phyloP scores from a whole-genome alignment of 2,329 filamentous ascomycete genomes.

The Penicillium digitatum region DNA sequence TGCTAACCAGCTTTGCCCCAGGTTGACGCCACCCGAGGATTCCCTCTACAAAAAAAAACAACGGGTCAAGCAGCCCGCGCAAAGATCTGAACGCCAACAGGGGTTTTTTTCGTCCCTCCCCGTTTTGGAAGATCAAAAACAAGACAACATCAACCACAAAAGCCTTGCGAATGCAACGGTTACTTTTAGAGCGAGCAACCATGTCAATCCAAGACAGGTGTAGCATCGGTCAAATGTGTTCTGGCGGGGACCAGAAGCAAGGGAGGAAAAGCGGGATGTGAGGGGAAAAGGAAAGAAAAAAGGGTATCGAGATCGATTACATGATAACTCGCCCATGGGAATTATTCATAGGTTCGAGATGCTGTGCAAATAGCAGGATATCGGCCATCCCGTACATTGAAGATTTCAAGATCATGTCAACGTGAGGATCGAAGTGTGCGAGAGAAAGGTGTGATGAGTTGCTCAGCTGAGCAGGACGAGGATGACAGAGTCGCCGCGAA shows the following conservation, averaged over 20 bases:
- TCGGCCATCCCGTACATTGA: conserved; percentile 8
- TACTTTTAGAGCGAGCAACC: conserved; percentile 9
- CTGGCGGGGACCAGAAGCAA: conserved; percentile 21
- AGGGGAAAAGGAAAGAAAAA: conserved; percentile 16
- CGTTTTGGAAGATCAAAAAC: conserved; percentile 1
- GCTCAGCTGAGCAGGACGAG: conserved; percentile 74
- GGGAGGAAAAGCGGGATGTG: conserved; percentile 10
- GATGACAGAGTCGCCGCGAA: conserved; percentile 83
- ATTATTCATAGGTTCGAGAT: conserved; percentile 7
- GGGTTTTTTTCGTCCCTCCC: conserved; percentile 13
- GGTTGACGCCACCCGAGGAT: conserved; percentile 21
- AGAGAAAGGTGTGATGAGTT: conserved; percentile 1
- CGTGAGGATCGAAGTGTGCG: conserved; percentile 11
- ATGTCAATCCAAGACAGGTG: neutral
- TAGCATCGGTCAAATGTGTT: conserved; percentile 4
- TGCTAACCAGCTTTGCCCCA: conserved; percentile 17
- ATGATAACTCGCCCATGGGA: conserved; percentile 13
- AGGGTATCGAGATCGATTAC: conserved; percentile 32
- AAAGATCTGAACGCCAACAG: conserved; percentile 17
- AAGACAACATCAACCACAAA: conserved; percentile 2
- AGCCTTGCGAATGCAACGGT: conserved; percentile 13
- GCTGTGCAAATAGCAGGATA: conserved; percentile 14
- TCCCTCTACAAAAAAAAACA: conserved; percentile 13
- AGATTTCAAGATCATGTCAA: conserved; percentile 13
- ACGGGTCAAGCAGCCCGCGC: conserved; percentile 13